Evolutionary conservation across 805 yeast genomes (phyloP), one percentile per base, ranked within the genome.

Genomic region (Yarrowia sp.): DNA sequence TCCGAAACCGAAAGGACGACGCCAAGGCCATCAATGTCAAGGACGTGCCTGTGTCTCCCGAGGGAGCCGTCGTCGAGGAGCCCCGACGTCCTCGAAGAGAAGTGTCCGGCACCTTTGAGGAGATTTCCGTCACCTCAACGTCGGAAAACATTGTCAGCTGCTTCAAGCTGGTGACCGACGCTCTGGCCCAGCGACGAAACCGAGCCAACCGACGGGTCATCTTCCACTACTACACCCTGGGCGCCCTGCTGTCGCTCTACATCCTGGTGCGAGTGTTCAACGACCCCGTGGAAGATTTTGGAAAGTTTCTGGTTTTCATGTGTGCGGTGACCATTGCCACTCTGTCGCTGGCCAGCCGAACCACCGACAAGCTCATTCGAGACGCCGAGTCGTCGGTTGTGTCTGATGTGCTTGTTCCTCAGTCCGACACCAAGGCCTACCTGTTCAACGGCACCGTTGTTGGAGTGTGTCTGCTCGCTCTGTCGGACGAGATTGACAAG

Each of bases 121-220:
- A 61, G 55, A 61, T 61, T 24, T 61, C 66, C 43, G 66, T 61
- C 46, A 61, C 66, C 9, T 61, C 66, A 13, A 61, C 68, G 17
- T 43, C 60, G 36, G 56, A 34, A 10, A 46, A 58, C 49, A 50
- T 49, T n/a, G 66, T 43, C 36, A 33, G 49, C 20, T 58, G 61
- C 14, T 67, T 67, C 56, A 67, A 67, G 49, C 63, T 68, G 20
- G 47, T 68, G 13, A 52, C 69, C 13, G 69, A 68, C 33, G 68
- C 69, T 14, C 56, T 60, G n/a, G 69, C 69, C 5, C 69, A 68
- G 56, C 68, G 69, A 19, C 69, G 68, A 17, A 68, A 68, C 43
- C 39, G 52, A 15, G 69, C 61, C 40, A 68, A 68, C 58, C 53
- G 60, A 39, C 34, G 52, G 14, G 56, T 55, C 30, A 44, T 68